phyloP scores from a whole-genome alignment of 345 rosid genomes.

The sweet orange (Citrus sinensis) region DVS_A1.0 CM039166.1:20431501-20432000 shows the following conservation, averaged over 20 bases:
- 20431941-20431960: background rate
- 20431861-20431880: background rate
- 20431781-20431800: slow-evolving; percentile 2
- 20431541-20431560: background rate
- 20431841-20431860: slow-evolving; percentile 2
- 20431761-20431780: slow-evolving; percentile 34
- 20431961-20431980: background rate
- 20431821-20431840: background rate
- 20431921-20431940: background rate
- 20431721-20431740: slow-evolving; percentile 60
- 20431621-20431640: background rate
- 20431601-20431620: background rate
- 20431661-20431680: slow-evolving; percentile 7
- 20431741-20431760: slow-evolving; percentile 39
- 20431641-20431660: background rate
- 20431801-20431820: background rate
- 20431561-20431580: background rate
- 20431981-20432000: background rate
- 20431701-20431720: slow-evolving; percentile 34
- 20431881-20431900: background rate
- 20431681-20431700: slow-evolving; percentile 25
- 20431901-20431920: background rate
- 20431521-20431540: background rate
- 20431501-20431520: background rate
- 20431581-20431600: background rate